Evolutionary conservation across 768 basidiomycete species (phyloP).

Genomic region (Boletus speciosus): DNA sequence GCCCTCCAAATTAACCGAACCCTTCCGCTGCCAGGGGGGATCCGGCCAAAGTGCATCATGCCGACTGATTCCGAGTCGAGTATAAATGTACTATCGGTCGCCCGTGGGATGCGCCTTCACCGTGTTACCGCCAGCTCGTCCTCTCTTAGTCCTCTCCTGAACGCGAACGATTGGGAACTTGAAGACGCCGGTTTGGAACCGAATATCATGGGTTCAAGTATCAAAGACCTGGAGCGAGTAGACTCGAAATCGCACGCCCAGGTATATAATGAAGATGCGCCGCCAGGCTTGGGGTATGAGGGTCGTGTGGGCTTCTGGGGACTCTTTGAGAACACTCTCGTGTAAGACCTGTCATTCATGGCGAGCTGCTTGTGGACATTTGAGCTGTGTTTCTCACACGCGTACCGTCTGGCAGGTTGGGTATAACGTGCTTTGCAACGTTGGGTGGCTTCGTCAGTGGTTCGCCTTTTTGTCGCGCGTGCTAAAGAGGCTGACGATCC

Average conservation of each 20-base stretch:
- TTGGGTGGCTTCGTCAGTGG: constrained; percentile 31
- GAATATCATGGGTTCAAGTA: constrained; percentile 13
- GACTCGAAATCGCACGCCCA: background rate
- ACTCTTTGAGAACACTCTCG: constrained; percentile 26
- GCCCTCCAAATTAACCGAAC: no score
- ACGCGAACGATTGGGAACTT: background rate
- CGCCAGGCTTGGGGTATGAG: background rate
- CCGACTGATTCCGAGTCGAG: background rate
- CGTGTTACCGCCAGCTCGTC: constrained; percentile 13
- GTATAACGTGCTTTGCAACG: constrained; percentile 31
- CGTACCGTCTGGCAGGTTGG: constrained; percentile 17
- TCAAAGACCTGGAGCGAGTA: background rate
- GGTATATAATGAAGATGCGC: background rate
- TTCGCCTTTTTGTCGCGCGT: background rate
- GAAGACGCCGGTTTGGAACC: background rate
- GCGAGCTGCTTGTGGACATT: background rate
- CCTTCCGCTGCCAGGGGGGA: no score
- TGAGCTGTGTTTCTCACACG: background rate
- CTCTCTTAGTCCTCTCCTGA: constrained; percentile 10
- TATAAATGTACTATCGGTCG: constrained; percentile 12
- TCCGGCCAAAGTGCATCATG: background rate
- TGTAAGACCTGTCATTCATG: constrained; percentile 18
- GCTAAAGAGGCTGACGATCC: background rate
- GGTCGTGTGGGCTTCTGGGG: constrained; percentile 25
- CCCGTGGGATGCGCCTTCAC: background rate